phyloP scores from a whole-genome alignment of 1,284 basidiomycete genomes.

The Marasmius tenuissimus region DNA sequence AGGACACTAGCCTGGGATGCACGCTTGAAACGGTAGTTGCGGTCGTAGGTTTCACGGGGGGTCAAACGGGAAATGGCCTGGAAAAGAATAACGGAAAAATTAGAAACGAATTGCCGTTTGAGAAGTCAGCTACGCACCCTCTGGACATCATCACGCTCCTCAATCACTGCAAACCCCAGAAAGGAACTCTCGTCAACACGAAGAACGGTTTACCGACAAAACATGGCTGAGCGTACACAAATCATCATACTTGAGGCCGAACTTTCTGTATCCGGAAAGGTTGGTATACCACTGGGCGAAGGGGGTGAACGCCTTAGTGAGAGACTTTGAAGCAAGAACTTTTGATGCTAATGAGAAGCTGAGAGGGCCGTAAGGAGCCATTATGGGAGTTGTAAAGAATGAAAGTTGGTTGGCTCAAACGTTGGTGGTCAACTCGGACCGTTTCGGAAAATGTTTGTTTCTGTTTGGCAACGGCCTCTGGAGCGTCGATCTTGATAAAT shows the following conservation, averaged over 20 bases:
- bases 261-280: slow-evolving; percentile 82
- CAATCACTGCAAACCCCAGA: slow-evolving; percentile 57
- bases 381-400: slow-evolving; percentile 12
- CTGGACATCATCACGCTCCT: slow-evolving; percentile 86
- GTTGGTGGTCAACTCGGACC: slow-evolving; percentile 1
- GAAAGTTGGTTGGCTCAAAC: background rate
- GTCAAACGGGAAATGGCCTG: slow-evolving; percentile 87
- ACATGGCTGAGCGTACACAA: slow-evolving; percentile 57
- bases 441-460: slow-evolving; percentile 8
- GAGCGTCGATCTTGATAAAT: background rate
- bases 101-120: background rate
- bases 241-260: slow-evolving; percentile 96
- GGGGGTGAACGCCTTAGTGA: slow-evolving; percentile 73
- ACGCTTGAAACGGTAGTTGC: slow-evolving; percentile 86
- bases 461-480: slow-evolving; percentile 4
- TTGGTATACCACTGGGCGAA: slow-evolving; percentile 85
- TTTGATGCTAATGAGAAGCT: slow-evolving; percentile 79
- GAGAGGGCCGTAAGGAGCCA: slow-evolving; percentile 67
- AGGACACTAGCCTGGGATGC: slow-evolving; percentile 82
- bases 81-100: background rate
- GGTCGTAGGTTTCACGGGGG: slow-evolving; percentile 84
- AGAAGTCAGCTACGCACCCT: slow-evolving; percentile 52
- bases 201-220: slow-evolving; percentile 2
- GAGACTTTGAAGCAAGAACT: slow-evolving; percentile 68
- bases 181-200: background rate